Conservation (phyloP, 2,329 filamentous ascomycete species). For the Aspergillus sclerotialis region DNA sequence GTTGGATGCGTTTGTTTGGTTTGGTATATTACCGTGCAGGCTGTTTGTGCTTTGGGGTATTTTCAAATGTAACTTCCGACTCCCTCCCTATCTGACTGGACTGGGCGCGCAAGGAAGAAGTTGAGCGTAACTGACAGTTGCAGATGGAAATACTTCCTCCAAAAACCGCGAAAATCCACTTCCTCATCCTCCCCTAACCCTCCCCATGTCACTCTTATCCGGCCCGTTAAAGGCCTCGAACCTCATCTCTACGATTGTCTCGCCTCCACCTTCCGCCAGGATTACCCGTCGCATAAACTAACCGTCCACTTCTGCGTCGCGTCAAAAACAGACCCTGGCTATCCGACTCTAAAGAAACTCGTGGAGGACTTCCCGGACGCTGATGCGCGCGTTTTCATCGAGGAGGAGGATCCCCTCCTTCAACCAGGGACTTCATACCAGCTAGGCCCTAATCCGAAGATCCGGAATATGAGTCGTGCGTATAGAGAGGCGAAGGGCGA, state of each 20-base stretch:
- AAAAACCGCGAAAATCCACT: slow-evolving; percentile 35
- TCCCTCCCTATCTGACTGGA: slow-evolving; percentile 3
- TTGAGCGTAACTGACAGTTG: slow-evolving; percentile 8
- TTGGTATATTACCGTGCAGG: slow-evolving; percentile 51
- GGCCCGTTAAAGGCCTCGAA: slow-evolving; percentile 88
- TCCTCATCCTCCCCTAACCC: slow-evolving; percentile 42
- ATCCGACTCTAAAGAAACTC: slow-evolving; percentile 64
- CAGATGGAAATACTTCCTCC: slow-evolving; percentile 51
- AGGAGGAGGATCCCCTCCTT: slow-evolving; percentile 71
- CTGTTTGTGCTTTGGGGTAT: slow-evolving; percentile 53
- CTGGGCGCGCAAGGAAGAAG: too few species aligned
- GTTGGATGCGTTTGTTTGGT: slow-evolving; percentile 42
- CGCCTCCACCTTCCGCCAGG: slow-evolving; percentile 73
- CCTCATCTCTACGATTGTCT: slow-evolving; percentile 88
- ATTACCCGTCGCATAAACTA: slow-evolving; percentile 69
- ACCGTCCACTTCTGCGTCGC: slow-evolving; percentile 79
- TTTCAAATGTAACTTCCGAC: slow-evolving; percentile 49
- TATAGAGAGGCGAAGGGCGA: slow-evolving; percentile 85
- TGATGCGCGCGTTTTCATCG: slow-evolving; percentile 68
- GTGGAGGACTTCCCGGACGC: slow-evolving; percentile 64
- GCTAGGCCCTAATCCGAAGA: slow-evolving; percentile 95
- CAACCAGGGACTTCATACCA: slow-evolving; percentile 47
- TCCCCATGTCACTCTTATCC: slow-evolving; percentile 82
- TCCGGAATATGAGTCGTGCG: slow-evolving; percentile 88
- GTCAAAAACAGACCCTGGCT: slow-evolving; percentile 66